These are phyloP conservation scores for Ophiostoma piceae DNA, from an alignment of 2,329 filamentous ascomycete genomes.

Conservation along the genomic window DNA sequence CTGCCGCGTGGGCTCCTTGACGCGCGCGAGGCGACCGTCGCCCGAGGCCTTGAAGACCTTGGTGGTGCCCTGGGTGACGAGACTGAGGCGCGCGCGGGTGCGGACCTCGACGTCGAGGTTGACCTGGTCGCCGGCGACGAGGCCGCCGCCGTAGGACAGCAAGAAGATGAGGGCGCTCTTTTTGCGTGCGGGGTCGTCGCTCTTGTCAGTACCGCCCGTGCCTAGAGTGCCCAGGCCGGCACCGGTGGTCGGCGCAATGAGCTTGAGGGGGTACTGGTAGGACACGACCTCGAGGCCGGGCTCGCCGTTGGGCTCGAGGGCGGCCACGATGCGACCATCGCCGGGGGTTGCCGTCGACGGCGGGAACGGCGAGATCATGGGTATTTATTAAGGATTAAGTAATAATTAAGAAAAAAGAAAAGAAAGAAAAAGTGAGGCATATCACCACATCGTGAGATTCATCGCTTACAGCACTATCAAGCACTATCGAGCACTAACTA, in stretches of 20 bases:
- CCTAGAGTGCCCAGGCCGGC: constrained; percentile 5
- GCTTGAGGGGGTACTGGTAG: constrained; percentile 92
- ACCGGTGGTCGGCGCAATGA: constrained; percentile 65
- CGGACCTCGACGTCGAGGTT: constrained; percentile 65
- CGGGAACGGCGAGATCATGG: constrained; percentile 67
- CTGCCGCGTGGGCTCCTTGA: constrained; percentile 47
- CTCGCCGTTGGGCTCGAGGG: constrained; percentile 63
- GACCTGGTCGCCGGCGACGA: constrained; percentile 82
- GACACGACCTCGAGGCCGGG: constrained; percentile 69
- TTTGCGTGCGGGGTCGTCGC: constrained; percentile 33
- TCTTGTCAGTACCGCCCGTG: constrained; percentile 31
- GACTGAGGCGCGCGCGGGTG: constrained; percentile 58
- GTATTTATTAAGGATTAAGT: neutral
- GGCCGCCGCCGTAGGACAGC: constrained; percentile 87
- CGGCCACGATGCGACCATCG: constrained; percentile 69
- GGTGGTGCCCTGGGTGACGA: constrained; percentile 74
- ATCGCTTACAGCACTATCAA: neutral
- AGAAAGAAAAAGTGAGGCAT: neutral
- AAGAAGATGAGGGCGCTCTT: constrained; percentile 77
- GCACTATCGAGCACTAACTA: neutral
- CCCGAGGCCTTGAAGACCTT: constrained; percentile 80
- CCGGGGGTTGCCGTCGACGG: constrained; percentile 69
- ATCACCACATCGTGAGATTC: constrained; percentile 4
- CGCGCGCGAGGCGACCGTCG: constrained; percentile 14
- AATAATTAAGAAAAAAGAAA: neutral